phyloP scores from a whole-genome alignment of 257 asterid genomes.

The Echites panduratus region DNA sequence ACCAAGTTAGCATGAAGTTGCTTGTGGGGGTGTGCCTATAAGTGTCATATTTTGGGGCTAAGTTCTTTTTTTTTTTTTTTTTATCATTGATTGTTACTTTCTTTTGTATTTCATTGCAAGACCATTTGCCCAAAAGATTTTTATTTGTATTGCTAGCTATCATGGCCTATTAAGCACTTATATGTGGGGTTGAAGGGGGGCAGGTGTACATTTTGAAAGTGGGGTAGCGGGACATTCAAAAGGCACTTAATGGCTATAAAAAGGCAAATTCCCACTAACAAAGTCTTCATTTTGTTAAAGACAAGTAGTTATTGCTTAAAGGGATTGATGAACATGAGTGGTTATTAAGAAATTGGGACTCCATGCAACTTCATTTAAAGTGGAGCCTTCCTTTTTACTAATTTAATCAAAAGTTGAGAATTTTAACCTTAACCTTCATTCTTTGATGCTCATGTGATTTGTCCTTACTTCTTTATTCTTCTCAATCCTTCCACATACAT shows the following conservation, averaged over 20 bases:
- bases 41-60: background rate
- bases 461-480: conserved; percentile 12
- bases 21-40: background rate
- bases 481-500: conserved; percentile 3
- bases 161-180: background rate
- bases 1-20: conserved; percentile 12
- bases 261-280: conserved; percentile 75
- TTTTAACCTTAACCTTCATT: conserved; percentile 16
- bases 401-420: conserved; percentile 22
- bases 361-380: conserved; percentile 22
- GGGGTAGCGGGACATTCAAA: conserved; percentile 25
- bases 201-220: conserved; percentile 32
- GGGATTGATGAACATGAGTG: conserved; percentile 37
- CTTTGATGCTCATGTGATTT: conserved; percentile 8
- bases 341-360: conserved; percentile 37
- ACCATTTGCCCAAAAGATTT: background rate
- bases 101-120: background rate
- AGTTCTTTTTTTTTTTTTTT: too few relatives aligned
- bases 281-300: conserved; percentile 25
- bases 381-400: conserved; percentile 25
- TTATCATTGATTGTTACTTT: background rate
- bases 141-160: background rate
- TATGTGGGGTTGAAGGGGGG: background rate
- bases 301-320: conserved; percentile 14
- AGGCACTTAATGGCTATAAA: conserved; percentile 29